Evolutionary conservation across 169 alveolate genomes (phyloP), one percentile per base, ranked within the genome.

Genomic region (Amoebophrya sp.): DNA sequence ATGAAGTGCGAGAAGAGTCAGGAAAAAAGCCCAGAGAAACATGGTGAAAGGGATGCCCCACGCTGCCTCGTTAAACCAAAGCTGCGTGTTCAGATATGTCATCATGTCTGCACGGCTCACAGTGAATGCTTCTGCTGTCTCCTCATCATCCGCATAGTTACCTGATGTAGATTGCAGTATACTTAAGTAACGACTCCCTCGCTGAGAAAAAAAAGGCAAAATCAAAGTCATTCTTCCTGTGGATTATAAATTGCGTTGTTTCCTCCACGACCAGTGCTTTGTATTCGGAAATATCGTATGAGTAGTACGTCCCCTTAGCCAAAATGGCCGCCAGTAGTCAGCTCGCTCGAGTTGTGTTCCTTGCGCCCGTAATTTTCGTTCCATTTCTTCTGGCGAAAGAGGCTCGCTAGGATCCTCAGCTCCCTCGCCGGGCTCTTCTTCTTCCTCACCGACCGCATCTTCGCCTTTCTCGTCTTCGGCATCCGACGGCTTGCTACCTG

Each of bases 41-140:
- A 65, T 65, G 38, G 83, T 65, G 33, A 65, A 65, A 29, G 83
- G 83, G 83, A 65, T 65, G 33, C 83, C 83, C 3, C n/a, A 65
- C 83, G 83, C 83, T 36, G 83, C 83, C 83, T 65, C 83, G 83
- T 65, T 65, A 36, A 65, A 65, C 83, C 83, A 65, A 6, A 65
- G 26, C 33, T 65, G 83, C 83, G 83, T 65, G 83, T 65, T 65
- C 83, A 65, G 83, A 36, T 65, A 65, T 36, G 83, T 65, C 83
- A 65, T 65, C 83, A 65, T 65, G 83, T 65, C 83, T 36, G 83
- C 83, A 26, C 83, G 83, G 38, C 39, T 12, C 83, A 65, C 83
- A 1, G 26, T 18, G 33, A 6, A 65, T 36, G 2, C 33, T 18
- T 65, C 83, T 36, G 83, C 83, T 65, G 18, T 36, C 83, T 6